Conservation (phyloP, 768 basidiomycete species). For the Lactifluus rugatus region DNA sequence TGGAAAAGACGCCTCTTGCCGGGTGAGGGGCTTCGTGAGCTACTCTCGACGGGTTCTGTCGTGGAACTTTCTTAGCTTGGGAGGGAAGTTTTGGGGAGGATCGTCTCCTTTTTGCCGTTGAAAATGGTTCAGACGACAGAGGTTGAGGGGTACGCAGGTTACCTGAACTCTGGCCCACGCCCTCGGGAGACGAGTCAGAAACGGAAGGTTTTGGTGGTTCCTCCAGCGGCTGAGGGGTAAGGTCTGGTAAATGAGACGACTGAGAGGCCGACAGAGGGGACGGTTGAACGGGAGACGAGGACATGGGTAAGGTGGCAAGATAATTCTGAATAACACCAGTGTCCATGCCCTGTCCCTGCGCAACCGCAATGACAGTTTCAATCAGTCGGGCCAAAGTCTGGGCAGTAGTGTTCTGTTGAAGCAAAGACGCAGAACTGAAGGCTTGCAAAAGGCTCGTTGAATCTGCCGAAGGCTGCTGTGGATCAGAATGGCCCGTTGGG, state of each 20-base stretch:
- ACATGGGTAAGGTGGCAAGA: slow-evolving; percentile 10
- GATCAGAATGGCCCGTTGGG: background rate
- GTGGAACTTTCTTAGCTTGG: background rate
- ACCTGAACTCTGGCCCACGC: background rate
- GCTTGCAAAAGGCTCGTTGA: slow-evolving; percentile 3
- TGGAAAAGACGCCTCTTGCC: slow-evolving; percentile 35
- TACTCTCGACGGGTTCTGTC: background rate
- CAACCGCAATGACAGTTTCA: slow-evolving; percentile 17
- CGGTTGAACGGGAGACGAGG: background rate
- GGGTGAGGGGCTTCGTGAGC: background rate
- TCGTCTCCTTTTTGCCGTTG: slow-evolving; percentile 7
- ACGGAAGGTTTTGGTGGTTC: background rate
- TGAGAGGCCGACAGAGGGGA: slow-evolving; percentile 1
- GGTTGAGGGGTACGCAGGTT: background rate
- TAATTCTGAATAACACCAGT: slow-evolving; percentile 12
- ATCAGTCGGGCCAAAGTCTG: slow-evolving; percentile 12
- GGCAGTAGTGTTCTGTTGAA: slow-evolving; percentile 8
- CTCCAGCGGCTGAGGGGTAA: background rate
- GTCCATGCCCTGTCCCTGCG: slow-evolving; percentile 14
- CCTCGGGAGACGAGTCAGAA: background rate
- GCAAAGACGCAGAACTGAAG: background rate
- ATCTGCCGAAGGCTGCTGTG: background rate
- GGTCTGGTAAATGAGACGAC: background rate
- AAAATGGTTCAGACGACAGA: background rate
- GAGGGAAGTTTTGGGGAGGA: background rate